phyloP scores from a whole-genome alignment of 768 basidiomycete species.

The Lentinus tigrinus region DNA sequence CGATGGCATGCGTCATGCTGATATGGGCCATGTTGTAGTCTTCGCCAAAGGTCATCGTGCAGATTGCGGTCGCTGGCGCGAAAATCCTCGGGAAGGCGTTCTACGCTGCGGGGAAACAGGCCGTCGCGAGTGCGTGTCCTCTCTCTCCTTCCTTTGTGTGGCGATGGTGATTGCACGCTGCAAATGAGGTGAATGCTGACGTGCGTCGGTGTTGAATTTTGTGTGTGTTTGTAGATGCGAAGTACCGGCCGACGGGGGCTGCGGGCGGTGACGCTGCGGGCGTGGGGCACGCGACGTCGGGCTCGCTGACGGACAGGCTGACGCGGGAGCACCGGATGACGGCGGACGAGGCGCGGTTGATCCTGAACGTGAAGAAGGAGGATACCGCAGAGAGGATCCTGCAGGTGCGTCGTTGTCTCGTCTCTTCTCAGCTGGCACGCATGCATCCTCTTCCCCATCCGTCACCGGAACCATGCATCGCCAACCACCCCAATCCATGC shows the following conservation, averaged over 20 bases:
- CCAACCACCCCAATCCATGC: no score
- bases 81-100: conserved; percentile 92
- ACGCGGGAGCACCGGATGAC: conserved; percentile 91
- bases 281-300: conserved; percentile 69
- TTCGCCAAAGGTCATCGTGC: conserved; percentile 73
- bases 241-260: conserved; percentile 69
- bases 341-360: conserved; percentile 89
- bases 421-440: no score
- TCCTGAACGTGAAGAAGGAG: conserved; percentile 82
- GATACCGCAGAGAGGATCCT: conserved; percentile 67
- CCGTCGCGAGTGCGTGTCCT: conserved; percentile 76
- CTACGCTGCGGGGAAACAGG: conserved; percentile 86
- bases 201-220: no score
- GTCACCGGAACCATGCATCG: no score
- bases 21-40: conserved; percentile 46
- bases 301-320: conserved; percentile 76
- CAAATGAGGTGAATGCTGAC: neutral
- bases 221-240: conserved; percentile 65
- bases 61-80: conserved; percentile 73
- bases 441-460: no score
- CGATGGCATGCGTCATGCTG: neutral
- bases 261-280: conserved; percentile 71
- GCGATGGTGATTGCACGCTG: no score
- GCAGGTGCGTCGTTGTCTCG: conserved; percentile 48
- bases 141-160: neutral